Evolutionary conservation across 345 rosid genomes (phyloP), one percentile per base, ranked within the genome.

Genomic region (Euphorbia tirucalli): DNA sequence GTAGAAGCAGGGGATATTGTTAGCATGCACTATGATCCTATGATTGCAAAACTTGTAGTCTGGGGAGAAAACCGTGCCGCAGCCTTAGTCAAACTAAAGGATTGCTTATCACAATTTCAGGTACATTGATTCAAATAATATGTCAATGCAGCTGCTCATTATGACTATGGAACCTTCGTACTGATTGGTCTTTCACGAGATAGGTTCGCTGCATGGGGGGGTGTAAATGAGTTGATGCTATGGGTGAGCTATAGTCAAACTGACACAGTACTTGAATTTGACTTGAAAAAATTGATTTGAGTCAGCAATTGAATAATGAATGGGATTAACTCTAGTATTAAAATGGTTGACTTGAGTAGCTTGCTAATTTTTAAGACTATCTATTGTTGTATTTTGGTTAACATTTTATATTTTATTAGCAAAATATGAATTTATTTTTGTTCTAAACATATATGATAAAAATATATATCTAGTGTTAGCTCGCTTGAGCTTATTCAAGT

Each of bases 11-110:
- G 98, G 72, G 96, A 94, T 76, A 79, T 79, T 74, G 93, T 94
- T 70, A 94, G 92, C 92, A 90, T 90, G 98, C 98, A 94, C 77
- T 94, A 92, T 78, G 98, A 94, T 87, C 98, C 98, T 62, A 90
- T 94, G 97, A 94, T 92, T 82, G 98, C 98, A 58, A 92, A 94
- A 84, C 98, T 94, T 83, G 96, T 94, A 50, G 97, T 89, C 55
- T 86, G 90, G 91, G 97, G 91, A 71, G 92, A 91, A 76, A 88
- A 85, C 70, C 92, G 93, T 48, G 74, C 85, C 30, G 89, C 93
- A 62, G 98, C 98, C 60, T 78, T 94, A 75, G 83, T 90, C 80
- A 94, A 92, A 80, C 81, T 92, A 75, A 94, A 84, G 85, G 90
- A 94, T 83, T 85, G 90, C 79, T 81, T 94, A 78, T 89, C 90